These are phyloP conservation scores for Fraxinus floribunda DNA, from an alignment of 305 asterid genomes.

Conservation along the genomic window DNA sequence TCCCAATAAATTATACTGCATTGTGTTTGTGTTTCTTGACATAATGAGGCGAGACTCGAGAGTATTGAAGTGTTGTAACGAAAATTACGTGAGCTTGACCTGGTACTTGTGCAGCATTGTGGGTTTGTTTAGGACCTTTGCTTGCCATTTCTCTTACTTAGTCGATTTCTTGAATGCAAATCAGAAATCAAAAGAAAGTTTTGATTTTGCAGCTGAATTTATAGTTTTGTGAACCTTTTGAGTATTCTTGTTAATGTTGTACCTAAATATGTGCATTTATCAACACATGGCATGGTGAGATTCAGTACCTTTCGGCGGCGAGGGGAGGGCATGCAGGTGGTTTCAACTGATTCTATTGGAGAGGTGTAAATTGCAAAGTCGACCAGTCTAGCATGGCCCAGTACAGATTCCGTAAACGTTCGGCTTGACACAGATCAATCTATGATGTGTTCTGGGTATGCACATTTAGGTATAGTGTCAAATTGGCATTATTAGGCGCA, in stretches of 20 bases:
- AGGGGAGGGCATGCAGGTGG: not conserved
- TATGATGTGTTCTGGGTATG: not conserved
- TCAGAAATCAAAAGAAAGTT: constrained; percentile 2
- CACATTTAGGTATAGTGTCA: not conserved
- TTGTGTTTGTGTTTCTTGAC: not conserved
- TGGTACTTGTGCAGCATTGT: constrained; percentile 26
- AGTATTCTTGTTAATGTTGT: not conserved
- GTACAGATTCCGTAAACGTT: not conserved
- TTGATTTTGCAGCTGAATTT: constrained; percentile 14
- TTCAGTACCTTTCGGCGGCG: not conserved
- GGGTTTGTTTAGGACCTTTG: constrained; percentile 35
- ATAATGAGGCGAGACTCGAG: not conserved
- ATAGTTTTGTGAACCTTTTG: constrained; percentile 14
- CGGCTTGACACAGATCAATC: not conserved
- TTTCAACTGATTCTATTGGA: not conserved
- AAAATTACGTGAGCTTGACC: constrained; percentile 60
- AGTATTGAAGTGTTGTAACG: not conserved
- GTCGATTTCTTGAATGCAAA: not conserved
- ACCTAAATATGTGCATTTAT: constrained; percentile 26
- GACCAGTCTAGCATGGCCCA: not conserved
- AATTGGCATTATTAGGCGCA: not conserved
- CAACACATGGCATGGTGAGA: constrained; percentile 27
- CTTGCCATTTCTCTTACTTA: constrained; percentile 41
- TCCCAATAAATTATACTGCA: not conserved
- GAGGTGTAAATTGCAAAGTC: not conserved